Conservation (phyloP, 2,329 filamentous ascomycete species). For the Exophiala mesophila region DNA sequence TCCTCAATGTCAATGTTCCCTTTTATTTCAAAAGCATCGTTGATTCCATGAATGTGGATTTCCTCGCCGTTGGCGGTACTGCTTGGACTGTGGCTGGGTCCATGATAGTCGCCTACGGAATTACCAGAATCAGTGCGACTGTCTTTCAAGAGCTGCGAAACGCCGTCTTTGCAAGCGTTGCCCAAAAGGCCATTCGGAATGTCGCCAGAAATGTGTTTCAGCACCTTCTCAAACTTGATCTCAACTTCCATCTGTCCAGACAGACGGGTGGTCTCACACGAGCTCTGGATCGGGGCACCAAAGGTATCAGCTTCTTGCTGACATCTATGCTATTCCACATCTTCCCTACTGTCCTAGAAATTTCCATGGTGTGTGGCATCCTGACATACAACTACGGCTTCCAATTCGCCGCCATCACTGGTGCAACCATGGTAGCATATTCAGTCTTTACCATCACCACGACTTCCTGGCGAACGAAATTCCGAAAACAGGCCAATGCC, state of each 20-base stretch:
- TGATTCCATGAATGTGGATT: slow-evolving; percentile 95
- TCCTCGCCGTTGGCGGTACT: slow-evolving; percentile 78
- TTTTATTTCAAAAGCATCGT: slow-evolving; percentile 99
- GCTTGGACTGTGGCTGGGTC: slow-evolving; percentile 83
- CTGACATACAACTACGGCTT: slow-evolving; percentile 92
- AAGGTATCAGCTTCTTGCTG: slow-evolving; percentile 94
- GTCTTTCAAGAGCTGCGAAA: slow-evolving; percentile 92
- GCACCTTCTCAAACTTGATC: slow-evolving; percentile 79
- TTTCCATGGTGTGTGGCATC: slow-evolving; percentile 92
- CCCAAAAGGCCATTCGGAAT: slow-evolving; percentile 88
- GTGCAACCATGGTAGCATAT: slow-evolving; percentile 86
- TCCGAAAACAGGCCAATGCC: slow-evolving; percentile 88
- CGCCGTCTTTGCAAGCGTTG: slow-evolving; percentile 92
- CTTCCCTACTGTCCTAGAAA: slow-evolving; percentile 87
- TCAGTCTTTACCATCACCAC: slow-evolving; percentile 96
- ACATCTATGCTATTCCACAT: slow-evolving; percentile 99
- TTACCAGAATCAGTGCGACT: slow-evolving; percentile 80
- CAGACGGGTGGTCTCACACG: slow-evolving; percentile 92
- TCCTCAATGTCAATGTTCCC: slow-evolving; percentile 93
- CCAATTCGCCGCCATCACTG: slow-evolving; percentile 87
- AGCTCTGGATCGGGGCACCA: slow-evolving; percentile 93
- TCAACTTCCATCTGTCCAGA: slow-evolving; percentile 88
- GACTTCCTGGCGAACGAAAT: slow-evolving; percentile 95
- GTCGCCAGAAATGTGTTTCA: slow-evolving; percentile 91
- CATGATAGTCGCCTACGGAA: slow-evolving; percentile 85